Base-by-base conservation (phyloP, 2,329 filamentous ascomycete genomes). In the Monosporascus sp. region DNA sequence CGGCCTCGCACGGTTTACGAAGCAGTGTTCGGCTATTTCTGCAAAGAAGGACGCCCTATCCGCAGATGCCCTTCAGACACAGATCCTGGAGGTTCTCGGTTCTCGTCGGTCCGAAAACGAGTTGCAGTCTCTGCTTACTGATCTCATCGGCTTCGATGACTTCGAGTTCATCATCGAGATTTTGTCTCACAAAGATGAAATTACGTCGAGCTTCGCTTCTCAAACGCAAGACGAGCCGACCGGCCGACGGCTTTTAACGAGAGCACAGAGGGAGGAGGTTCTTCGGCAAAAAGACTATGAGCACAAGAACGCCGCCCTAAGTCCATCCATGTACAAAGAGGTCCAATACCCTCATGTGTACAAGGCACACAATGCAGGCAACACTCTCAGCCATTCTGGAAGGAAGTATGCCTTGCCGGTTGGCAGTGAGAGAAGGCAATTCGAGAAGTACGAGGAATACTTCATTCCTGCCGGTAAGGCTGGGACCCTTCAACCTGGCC, bases 291-390 rank as follows among this genome's bases (percentile, higher is more conserved):
- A 86, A 62, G 92, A 99, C 63, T 80, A 81, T 54, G 82, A 90
- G 65, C 94, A 99, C 70, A 99, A 99, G 70, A 84, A 82, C 65
- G 81, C 88, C 9, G 65, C 80, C 2, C 74, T 99, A 24, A 83
- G 85, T 2, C 81, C 89, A 0, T 85, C 84, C n/a, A 80, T 89
- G 56, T 78, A 86, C 51, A 85, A 85, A 55, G 88, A 87, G 51
- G 81, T 86, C 4, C 79, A 88, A 46, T 99, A 99, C 67, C 95
- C 95, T 1, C 94, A 99, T 68, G 91, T 99, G 1, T 99, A 97
- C 73, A 91, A 87, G 62, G 72, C 82, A 2, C 88, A 96, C 65
- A 84, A 85, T 56, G 88, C 92, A 3, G 91, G 94, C 1, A 97
- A 97, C 68, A 89, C 86, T 0, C 74, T 99, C 38, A 94, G 88